Base-by-base conservation (phyloP, 345 rosid genomes). In the Excoecaria agallocha region DNA sequence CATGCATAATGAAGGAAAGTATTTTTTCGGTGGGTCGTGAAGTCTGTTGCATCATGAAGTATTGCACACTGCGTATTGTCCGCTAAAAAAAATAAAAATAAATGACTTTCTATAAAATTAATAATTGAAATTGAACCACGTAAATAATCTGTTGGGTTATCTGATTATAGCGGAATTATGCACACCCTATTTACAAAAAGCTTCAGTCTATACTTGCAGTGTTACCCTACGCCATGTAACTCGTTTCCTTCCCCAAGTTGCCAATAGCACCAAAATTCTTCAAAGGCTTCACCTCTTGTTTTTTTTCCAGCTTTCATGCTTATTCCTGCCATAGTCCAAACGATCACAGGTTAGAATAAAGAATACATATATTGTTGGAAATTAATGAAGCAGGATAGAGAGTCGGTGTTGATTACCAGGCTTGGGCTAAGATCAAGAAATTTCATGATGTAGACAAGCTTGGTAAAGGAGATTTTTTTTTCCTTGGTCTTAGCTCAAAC, bases 371-470 rank as follows among this genome's bases (percentile, higher is more conserved):
- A 30, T 30, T 30, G 85, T 87, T 25, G 69, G 86, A 12, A 85
- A 84, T n/a, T n/a, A n/a, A n/a, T 49, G 73, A 60, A 0, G 7
- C 49, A 11, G 83, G 87, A 0, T 84, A 86, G 89, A 81, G 77
- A 0, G 55, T 20, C 50, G 54, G 60, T 1, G 65, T 68, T 75
- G 80, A 87, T 72, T 81, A 81, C 73, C 62, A 52, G 12, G 51
- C 71, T 54, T 84, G 84, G 83, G 78, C 86, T 43, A 15, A 60
- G 0, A 73, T 37, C 66, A 84, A 76, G 50, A 37, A 68, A 37
- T 78, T 85, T 43, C 74, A 5, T 0, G 81, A 82, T 20, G 84
- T 85, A 5, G 86, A 86, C 67, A 66, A 75, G 61, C 80, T 84
- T 20, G 70, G 85, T 30, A 30, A 30, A 30, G 30, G 30, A n/a